Evolutionary conservation across 345 rosid species (phyloP), one percentile per base, ranked within the genome.

Genomic region (Arabidopsis arenosa): DNA sequence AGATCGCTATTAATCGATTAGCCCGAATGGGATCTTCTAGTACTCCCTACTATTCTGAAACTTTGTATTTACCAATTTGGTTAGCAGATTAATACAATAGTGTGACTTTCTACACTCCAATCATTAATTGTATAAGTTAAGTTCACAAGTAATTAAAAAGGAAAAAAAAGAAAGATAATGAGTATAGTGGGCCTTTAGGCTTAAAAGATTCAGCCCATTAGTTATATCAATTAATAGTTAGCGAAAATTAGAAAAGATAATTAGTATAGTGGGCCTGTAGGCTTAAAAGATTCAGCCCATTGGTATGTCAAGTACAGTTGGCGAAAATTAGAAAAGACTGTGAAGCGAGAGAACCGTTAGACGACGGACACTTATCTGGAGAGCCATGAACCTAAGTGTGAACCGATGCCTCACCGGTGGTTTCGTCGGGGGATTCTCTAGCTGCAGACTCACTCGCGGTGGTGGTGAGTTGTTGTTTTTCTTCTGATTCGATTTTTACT

Each of bases 401-500:
- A 69, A 63, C 68, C 75, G 80, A 52, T 69, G 71, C 70, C 44
- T 70, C 80, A 13, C 75, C 66, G 54, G 74, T 51, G 74, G 73
- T 37, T 75, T 67, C 73, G 56, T 18, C 74, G 32, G 69, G 21
- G 75, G 75, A 26, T 32, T 63, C 3, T 55, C 75, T 1, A 76
- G 52, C 41, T 63, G 51, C 51, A 76, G 70, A 45, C 17, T 53
- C 80, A 54, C 2, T 23, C 40, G 17, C 28, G 58, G 26, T 17
- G 33, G 75, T 53, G 30, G 71, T 69, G 9, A 54, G 49, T 33
- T 9, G 1, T 18, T 13, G 5, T 48, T 0, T 3, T 7, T 49
- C 0, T 18, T 28, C 6, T 30, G 13, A n/a, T 21, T 62, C 32
- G 1, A 5, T 12, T 14, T 67, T 32, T 17, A 5, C 5, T 51